Evolutionary conservation across 495 filamentous ascomycete genomes (phyloP).

Genomic region (Penicillium subrubescens): DNA sequence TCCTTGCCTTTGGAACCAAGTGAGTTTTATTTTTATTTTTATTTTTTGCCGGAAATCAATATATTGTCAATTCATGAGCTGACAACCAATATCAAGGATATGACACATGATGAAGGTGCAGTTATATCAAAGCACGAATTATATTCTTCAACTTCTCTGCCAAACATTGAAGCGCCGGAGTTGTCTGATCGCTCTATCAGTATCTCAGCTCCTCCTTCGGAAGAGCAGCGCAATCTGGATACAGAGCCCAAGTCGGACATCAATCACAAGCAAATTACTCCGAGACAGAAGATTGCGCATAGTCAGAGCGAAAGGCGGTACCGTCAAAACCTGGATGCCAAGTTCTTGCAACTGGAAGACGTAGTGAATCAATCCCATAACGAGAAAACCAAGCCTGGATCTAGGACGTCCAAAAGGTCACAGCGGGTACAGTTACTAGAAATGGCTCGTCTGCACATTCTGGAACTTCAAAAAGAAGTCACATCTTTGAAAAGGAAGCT

Average conservation of each 20-base stretch:
- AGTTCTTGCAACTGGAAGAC: not conserved
- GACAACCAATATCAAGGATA: not conserved
- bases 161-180: not conserved
- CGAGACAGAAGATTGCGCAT: not conserved
- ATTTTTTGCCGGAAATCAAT: too few species aligned
- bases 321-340: not conserved
- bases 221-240: not conserved
- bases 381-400: not conserved
- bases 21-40: not conserved
- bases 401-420: not conserved
- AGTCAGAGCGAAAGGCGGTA: not conserved
- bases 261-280: not conserved
- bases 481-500: not conserved
- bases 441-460: not conserved
- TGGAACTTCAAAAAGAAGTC: not conserved
- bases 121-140: not conserved
- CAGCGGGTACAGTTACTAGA: not conserved
- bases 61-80: not conserved
- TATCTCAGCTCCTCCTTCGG: not conserved
- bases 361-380: not conserved
- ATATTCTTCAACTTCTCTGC: not conserved
- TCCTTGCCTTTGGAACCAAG: not conserved
- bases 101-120: not conserved
- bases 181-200: not conserved
- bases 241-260: not conserved